Evolutionary conservation across 2,329 filamentous ascomycete species (phyloP), one percentile per base, ranked within the genome.

Genomic region (Exophiala aquamarina): DNA sequence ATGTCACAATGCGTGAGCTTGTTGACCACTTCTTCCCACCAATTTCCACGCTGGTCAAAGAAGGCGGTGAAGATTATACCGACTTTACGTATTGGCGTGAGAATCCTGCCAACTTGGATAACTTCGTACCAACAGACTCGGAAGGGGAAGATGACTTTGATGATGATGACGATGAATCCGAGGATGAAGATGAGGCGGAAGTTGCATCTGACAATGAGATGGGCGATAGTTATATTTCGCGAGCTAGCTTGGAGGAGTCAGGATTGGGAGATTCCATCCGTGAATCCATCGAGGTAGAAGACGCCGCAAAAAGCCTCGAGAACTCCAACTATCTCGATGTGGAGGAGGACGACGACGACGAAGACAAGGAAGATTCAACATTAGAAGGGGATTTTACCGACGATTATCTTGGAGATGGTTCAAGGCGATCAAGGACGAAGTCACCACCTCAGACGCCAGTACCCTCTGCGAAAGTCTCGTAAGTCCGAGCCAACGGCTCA

Each of bases 21-120:
- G 89, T 98, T 5, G 93, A 98, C 65, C 93, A 98, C 68, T 97
- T 95, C 72, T 98, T 98, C 67, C 93, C 93, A 5, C 89, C 94
- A 2, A 85, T 95, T 10, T 89, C 85, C 54, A 84, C 91, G 19
- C 76, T 98, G 21, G 84, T 96, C 14, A 89, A 87, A 60, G 87
- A 87, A 35, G 92, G 91, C 15, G 92, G 91, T 10, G 93, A 97
- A 65, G 87, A 95, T 47, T 98, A 88, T 63, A 98, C 93, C 0
- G 93, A 98, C 65, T 98, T 98, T 69, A 92, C 84, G 47, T 98
- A 95, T 70, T 98, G 93, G 93, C 80, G 94, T 53, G 87, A 95
- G 53, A 78, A 79, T 38, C 89, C 90, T 2, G 77, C 92, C 13
- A 89, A 95, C 41, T 70, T 96, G 19, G 87, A 90, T 33, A 88